These are phyloP conservation scores for Bacidia gigantensis DNA, from an alignment of 495 filamentous ascomycete genomes.

Conservation along the genomic window DNA sequence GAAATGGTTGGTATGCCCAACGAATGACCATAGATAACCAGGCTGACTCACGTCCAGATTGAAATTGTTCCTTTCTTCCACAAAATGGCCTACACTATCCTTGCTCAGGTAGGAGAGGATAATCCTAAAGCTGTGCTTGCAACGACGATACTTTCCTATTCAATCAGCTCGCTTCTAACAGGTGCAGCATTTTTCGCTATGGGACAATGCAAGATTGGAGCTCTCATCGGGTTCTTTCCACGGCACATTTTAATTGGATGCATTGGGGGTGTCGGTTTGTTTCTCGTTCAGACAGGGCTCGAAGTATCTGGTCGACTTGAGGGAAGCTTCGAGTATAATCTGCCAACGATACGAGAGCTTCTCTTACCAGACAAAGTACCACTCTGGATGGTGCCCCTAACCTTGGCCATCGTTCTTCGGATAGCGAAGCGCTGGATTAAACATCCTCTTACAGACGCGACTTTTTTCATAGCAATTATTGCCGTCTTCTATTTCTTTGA, in stretches of 20 bases:
- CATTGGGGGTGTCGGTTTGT: slow-evolving; percentile 96
- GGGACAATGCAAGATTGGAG: slow-evolving; percentile 71
- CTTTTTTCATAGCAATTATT: slow-evolving; percentile 75
- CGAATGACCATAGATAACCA: background rate
- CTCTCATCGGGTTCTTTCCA: slow-evolving; percentile 90
- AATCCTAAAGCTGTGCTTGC: slow-evolving; percentile 76
- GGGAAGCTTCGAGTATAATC: slow-evolving; percentile 66
- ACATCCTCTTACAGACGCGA: slow-evolving; percentile 68
- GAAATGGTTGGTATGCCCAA: slow-evolving; percentile 51
- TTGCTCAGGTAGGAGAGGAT: slow-evolving; percentile 57
- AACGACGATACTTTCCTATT: slow-evolving; percentile 82
- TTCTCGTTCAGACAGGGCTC: slow-evolving; percentile 77
- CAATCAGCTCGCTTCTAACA: slow-evolving; percentile 81
- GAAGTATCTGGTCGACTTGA: slow-evolving; percentile 87
- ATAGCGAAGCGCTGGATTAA: slow-evolving; percentile 57
- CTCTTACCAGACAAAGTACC: slow-evolving; percentile 54
- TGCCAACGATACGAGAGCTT: slow-evolving; percentile 60
- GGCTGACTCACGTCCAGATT: slow-evolving; percentile 39
- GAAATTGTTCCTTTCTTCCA: slow-evolving; percentile 97
- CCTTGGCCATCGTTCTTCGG: slow-evolving; percentile 63
- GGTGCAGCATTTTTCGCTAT: slow-evolving; percentile 84
- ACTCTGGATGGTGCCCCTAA: slow-evolving; percentile 72
- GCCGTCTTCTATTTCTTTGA: slow-evolving; percentile 72
- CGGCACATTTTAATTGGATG: slow-evolving; percentile 93
- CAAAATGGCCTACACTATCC: slow-evolving; percentile 86